Evolutionary conservation across 2,329 filamentous ascomycete species (phyloP).

Genomic region (Cladobotryum mycophilum): DNA sequence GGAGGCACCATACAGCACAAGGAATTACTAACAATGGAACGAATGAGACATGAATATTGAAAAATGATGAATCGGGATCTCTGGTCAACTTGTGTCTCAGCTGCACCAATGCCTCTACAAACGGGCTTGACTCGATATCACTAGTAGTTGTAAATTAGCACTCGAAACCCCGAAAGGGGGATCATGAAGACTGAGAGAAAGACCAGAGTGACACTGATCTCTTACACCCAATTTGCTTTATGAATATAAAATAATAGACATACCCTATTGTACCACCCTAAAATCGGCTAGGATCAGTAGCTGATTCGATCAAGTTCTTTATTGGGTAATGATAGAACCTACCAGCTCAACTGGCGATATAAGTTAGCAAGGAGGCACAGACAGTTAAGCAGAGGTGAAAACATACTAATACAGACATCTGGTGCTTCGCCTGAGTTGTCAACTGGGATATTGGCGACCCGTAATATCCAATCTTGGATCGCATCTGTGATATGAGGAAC

Average conservation of each 20-base stretch:
- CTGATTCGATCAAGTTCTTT: not conserved
- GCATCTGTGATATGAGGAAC: slow-evolving; percentile 89
- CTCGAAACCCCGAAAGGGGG: not conserved
- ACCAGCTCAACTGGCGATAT: slow-evolving; percentile 29
- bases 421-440: slow-evolving; percentile 78
- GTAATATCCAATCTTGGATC: slow-evolving; percentile 88
- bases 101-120: slow-evolving; percentile 80
- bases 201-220: not conserved
- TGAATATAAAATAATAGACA: slow-evolving; percentile 1
- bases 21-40: slow-evolving; percentile 55
- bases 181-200: not conserved
- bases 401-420: slow-evolving; percentile 83
- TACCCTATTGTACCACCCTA: slow-evolving; percentile 54
- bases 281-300: not conserved
- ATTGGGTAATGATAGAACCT: slow-evolving; percentile 15
- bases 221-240: not conserved
- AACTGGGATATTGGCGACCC: slow-evolving; percentile 77
- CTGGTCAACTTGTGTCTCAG: slow-evolving; percentile 65
- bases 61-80: slow-evolving; percentile 58
- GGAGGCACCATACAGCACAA: not conserved
- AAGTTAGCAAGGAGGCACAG: slow-evolving; percentile 13
- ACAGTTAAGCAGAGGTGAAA: not conserved
- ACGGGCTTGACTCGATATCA: slow-evolving; percentile 82
- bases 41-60: slow-evolving; percentile 84
- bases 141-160: slow-evolving; percentile 24